phyloP scores from a whole-genome alignment of 495 filamentous ascomycete species.

The Talaromyces liani region DNA sequence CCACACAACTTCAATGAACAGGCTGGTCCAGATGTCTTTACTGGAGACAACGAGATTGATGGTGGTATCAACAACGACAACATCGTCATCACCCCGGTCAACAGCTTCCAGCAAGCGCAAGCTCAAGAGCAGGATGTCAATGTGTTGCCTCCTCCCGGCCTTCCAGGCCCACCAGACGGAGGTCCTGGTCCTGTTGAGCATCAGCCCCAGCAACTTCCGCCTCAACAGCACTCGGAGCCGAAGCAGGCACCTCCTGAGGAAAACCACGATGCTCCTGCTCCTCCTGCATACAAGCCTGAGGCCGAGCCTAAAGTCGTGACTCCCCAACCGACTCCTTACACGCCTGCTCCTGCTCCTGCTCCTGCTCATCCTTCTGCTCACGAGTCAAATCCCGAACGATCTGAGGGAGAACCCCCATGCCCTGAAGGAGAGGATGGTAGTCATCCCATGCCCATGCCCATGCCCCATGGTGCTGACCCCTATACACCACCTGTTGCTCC shows the following conservation, averaged over 20 bases:
- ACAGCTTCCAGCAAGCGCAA: neutral
- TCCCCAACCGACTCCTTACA: neutral
- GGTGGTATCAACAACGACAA: constrained; percentile 9
- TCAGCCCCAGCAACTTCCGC: constrained; percentile 6
- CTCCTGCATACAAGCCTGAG: neutral
- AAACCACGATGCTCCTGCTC: neutral
- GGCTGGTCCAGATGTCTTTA: neutral
- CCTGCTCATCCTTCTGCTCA: neutral
- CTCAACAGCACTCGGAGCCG: constrained; percentile 6
- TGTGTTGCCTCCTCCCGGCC: neutral
- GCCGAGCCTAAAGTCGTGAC: neutral
- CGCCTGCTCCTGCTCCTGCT: neutral
- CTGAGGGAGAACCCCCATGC: neutral
- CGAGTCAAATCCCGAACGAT: neutral
- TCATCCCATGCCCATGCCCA: neutral
- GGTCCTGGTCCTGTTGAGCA: constrained; percentile 3
- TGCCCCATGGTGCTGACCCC: neutral
- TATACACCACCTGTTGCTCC: neutral
- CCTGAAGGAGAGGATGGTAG: neutral
- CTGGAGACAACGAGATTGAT: constrained; percentile 5
- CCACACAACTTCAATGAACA: constrained; percentile 5
- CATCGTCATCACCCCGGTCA: constrained; percentile 8
- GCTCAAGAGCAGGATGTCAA: neutral
- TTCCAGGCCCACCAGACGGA: neutral
- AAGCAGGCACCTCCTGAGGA: constrained; percentile 1